These are phyloP conservation scores for Trametes sanguinea DNA, from an alignment of 768 basidiomycete genomes.

Conservation along the genomic window DNA sequence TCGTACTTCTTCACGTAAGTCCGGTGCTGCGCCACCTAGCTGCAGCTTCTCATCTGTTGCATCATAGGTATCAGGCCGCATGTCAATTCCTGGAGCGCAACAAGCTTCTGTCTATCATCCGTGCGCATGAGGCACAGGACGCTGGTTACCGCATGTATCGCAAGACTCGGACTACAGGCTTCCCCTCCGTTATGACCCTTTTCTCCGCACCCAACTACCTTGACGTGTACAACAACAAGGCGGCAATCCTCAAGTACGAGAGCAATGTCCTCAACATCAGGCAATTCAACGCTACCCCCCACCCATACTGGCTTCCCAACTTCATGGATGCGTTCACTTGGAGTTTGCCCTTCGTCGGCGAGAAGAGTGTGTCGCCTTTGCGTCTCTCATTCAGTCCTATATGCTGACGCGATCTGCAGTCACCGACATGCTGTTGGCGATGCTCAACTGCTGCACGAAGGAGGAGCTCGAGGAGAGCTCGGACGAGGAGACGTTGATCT, in stretches of 20 bases:
- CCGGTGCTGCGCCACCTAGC: slow-evolving; percentile 25
- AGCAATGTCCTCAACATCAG: slow-evolving; percentile 99
- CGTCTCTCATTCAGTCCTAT: background rate
- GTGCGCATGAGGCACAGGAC: slow-evolving; percentile 98
- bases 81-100: slow-evolving; percentile 98
- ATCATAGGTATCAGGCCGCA: slow-evolving; percentile 85
- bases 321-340: slow-evolving; percentile 99
- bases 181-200: slow-evolving; percentile 99
- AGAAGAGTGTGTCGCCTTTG: slow-evolving; percentile 73
- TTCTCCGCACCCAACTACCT: slow-evolving; percentile 98
- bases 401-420: slow-evolving; percentile 48
- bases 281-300: slow-evolving; percentile 96
- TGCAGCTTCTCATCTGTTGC: slow-evolving; percentile 12
- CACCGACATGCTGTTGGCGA: slow-evolving; percentile 98
- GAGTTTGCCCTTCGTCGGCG: slow-evolving; percentile 95
- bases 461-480: slow-evolving; percentile 89
- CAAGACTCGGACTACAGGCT: slow-evolving; percentile 96
- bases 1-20: slow-evolving; percentile 90
- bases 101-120: slow-evolving; percentile 93
- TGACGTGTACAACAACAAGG: slow-evolving; percentile 99
- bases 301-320: slow-evolving; percentile 94
- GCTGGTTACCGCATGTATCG: slow-evolving; percentile 99
- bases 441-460: slow-evolving; percentile 95
- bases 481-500: slow-evolving; percentile 44
- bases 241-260: slow-evolving; percentile 98